Base-by-base conservation (phyloP, 2,329 filamentous ascomycete species). In the Stachybotrys echinatus region DNA sequence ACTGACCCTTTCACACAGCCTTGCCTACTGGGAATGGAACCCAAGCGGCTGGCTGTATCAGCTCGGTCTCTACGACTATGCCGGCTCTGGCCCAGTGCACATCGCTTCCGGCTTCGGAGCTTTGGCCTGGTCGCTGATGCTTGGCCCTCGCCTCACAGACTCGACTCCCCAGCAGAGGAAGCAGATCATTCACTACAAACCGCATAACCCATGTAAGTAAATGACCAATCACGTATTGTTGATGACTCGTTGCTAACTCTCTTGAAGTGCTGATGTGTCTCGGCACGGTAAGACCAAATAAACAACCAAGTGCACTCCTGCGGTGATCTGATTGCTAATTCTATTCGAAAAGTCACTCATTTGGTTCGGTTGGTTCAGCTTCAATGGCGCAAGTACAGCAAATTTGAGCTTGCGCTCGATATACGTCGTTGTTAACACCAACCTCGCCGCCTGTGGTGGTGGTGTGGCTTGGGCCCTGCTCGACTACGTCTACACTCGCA, bases 1-100 rank as follows among this genome's bases (percentile, higher is more conserved):
- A 19, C 40, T 19, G 12, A 21, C 14, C 2, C 6, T 23, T 8
- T 1, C 10, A 10, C 10, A 10, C 2, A 61, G 58, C 3, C 76
- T 85, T 34, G 82, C 82, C 0, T 83, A 77, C 66, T 85, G 82
- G 81, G 83, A 81, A 4, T 87, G 83, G 83, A 86, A 86, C 58
- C 60, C 75, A n/a, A 79, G 76, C 48, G 83, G 83, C 12, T 87
- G 83, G 83, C 68, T 86, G 1, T 84, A 72, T 64, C 79, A 83
- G 20, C 73, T 85, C 2, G 76, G 77, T 1, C 74, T 77, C 1
- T 73, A 80, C 52, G 81, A 85, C 59, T 84, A 81, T 49, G 81
- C 80, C 14, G 81, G 81, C 48, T 79, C 78, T 12, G 82, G 83
- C 2, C 83, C 82, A 3, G 83, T 86, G 2, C 82, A 86, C 58